These are phyloP conservation scores for Euphorbia schlechtendalii DNA, from an alignment of 441 rosid genomes.

Conservation along the genomic window DNA sequence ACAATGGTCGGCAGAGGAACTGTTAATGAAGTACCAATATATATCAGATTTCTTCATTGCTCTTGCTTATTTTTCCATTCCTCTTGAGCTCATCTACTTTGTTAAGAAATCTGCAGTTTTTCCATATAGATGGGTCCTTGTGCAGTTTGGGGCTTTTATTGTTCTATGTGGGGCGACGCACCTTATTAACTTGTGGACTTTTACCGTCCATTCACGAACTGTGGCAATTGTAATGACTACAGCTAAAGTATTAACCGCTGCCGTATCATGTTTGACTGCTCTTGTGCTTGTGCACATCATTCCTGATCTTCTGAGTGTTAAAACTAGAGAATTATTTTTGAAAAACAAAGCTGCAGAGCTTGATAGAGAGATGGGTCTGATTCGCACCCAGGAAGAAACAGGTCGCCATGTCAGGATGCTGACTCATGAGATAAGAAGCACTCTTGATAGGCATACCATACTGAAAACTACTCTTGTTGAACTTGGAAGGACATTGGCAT, in stretches of 20 bases:
- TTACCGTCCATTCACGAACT: constrained; percentile 55
- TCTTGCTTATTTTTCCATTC: constrained; percentile 90
- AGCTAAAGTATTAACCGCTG: constrained; percentile 75
- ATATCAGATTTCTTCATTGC: constrained; percentile 97
- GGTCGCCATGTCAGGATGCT: constrained; percentile 98
- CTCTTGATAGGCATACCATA: constrained; percentile 90
- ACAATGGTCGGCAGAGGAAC: constrained; percentile 80
- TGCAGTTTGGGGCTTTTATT: constrained; percentile 97
- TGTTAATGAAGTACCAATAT: constrained; percentile 91
- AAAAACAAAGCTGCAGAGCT: constrained; percentile 95
- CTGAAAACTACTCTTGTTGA: constrained; percentile 88
- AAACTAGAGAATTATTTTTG: constrained; percentile 81
- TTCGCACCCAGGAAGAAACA: constrained; percentile 94
- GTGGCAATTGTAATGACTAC: constrained; percentile 82
- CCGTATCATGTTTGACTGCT: constrained; percentile 89
- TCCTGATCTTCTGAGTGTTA: constrained; percentile 87
- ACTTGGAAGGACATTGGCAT: constrained; percentile 75
- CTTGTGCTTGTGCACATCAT: constrained; percentile 96
- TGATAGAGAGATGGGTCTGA: constrained; percentile 93
- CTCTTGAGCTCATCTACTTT: constrained; percentile 86
- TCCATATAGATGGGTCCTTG: constrained; percentile 98
- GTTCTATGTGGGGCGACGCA: constrained; percentile 97
- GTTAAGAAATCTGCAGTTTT: constrained; percentile 95
- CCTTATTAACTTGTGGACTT: constrained; percentile 92
- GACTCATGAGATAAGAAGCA: constrained; percentile 94